Conservation (phyloP, 2,329 filamentous ascomycete genomes). For the Botrytis deweyae region DNA sequence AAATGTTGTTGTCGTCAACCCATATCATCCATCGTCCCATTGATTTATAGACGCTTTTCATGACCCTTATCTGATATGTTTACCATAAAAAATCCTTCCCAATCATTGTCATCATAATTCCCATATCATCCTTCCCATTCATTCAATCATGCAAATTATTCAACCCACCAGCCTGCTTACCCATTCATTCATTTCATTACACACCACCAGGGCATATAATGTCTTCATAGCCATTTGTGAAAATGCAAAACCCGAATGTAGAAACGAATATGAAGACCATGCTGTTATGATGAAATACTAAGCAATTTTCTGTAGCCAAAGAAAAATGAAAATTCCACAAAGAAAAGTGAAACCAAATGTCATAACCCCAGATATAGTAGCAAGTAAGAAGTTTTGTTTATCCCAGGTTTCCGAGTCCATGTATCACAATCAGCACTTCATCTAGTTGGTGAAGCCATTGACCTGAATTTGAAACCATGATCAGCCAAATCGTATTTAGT, state of each 20-base stretch:
- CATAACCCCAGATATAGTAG: constrained; percentile 5
- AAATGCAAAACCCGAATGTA: neutral
- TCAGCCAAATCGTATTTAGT: constrained; percentile 5
- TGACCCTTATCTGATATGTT: neutral
- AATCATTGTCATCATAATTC: neutral
- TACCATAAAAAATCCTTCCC: neutral
- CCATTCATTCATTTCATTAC: neutral
- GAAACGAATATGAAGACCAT: neutral
- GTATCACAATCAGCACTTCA: neutral
- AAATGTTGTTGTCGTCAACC: neutral
- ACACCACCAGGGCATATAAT: constrained; percentile 17
- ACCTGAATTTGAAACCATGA: constrained; percentile 3
- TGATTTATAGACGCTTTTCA: constrained; percentile 1
- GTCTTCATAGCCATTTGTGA: neutral
- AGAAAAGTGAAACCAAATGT: neutral
- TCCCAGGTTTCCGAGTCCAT: constrained; percentile 1
- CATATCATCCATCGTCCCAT: neutral
- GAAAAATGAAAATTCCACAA: neutral
- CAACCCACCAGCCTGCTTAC: neutral
- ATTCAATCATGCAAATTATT: neutral
- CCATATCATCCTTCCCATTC: neutral
- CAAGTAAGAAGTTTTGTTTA: neutral
- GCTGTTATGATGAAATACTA: neutral
- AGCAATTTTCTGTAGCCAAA: neutral
- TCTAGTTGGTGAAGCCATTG: constrained; percentile 7